These are phyloP conservation scores for Kluyveromyces starmeri DNA, from an alignment of 805 yeast species.

Conservation along the genomic window DNA sequence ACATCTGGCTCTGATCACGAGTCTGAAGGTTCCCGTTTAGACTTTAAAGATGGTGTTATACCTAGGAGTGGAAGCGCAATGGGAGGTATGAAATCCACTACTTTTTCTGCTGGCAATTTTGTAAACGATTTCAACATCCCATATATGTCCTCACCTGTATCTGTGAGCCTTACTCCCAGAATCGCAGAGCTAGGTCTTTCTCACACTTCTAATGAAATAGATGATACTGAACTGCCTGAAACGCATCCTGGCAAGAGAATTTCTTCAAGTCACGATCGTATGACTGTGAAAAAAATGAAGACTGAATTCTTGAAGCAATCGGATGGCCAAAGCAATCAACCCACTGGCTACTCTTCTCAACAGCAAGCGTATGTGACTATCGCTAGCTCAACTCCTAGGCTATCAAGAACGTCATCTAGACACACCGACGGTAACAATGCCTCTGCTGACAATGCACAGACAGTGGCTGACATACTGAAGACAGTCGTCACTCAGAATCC, in stretches of 20 bases:
- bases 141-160: slow-evolving; percentile 68
- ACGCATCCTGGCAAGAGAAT: background rate
- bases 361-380: slow-evolving; percentile 43
- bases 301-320: background rate
- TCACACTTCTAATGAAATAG: background rate
- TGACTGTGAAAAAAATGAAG: slow-evolving; percentile 1
- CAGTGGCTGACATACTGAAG: slow-evolving; percentile 59
- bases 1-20: slow-evolving; percentile 1
- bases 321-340: background rate
- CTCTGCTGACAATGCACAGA: slow-evolving; percentile 58
- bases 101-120: slow-evolving; percentile 7
- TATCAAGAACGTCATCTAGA: slow-evolving; percentile 43
- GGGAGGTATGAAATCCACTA: slow-evolving; percentile 1
- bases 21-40: slow-evolving; percentile 6
- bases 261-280: background rate
- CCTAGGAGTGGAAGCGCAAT: slow-evolving; percentile 7
- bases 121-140: slow-evolving; percentile 40
- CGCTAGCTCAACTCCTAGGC: slow-evolving; percentile 77
- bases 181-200: slow-evolving; percentile 1
- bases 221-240: background rate
- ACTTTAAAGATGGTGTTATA: slow-evolving; percentile 14
- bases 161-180: slow-evolving; percentile 41
- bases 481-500: slow-evolving; percentile 24
- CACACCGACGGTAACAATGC: slow-evolving; percentile 10
- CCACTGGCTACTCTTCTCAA: too few relatives aligned